Conservation (phyloP, 768 basidiomycete genomes). For the Roridomyces roridus region DNA sequence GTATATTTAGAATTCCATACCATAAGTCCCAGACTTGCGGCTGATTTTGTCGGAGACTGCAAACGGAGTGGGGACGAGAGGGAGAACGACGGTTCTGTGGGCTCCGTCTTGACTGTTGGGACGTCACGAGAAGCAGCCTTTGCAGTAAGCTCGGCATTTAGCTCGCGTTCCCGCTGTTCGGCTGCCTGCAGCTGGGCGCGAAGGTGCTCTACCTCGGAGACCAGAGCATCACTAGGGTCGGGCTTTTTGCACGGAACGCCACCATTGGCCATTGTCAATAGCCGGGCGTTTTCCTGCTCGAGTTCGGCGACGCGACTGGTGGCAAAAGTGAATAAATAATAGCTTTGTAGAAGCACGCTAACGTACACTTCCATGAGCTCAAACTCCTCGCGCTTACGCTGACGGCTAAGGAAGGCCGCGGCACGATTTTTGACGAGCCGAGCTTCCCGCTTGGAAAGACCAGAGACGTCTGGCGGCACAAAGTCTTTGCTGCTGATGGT, state of each 20-base stretch:
- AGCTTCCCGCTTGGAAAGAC: slow-evolving; percentile 89
- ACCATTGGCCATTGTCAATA: slow-evolving; percentile 61
- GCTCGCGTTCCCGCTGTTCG: slow-evolving; percentile 69
- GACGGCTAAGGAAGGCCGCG: slow-evolving; percentile 89
- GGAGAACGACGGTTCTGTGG: slow-evolving; percentile 56
- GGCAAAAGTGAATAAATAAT: slow-evolving; percentile 9
- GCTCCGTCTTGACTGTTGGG: slow-evolving; percentile 62
- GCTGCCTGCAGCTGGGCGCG: slow-evolving; percentile 68
- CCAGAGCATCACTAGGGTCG: slow-evolving; percentile 44
- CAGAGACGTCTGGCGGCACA: slow-evolving; percentile 86
- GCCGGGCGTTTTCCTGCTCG: slow-evolving; percentile 82
- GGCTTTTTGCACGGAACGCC: slow-evolving; percentile 34
- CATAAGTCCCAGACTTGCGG: slow-evolving; percentile 75
- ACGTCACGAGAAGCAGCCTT: slow-evolving; percentile 35
- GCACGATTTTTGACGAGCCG: slow-evolving; percentile 92
- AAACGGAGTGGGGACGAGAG: slow-evolving; percentile 48
- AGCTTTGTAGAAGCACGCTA: slow-evolving; percentile 22
- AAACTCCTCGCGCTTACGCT: slow-evolving; percentile 92
- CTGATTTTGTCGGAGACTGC: slow-evolving; percentile 60
- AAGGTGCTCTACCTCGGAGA: slow-evolving; percentile 71
- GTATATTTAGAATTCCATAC: slow-evolving; percentile 45
- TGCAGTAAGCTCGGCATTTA: slow-evolving; percentile 64
- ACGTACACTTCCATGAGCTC: slow-evolving; percentile 90
- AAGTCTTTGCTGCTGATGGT: slow-evolving; percentile 77
- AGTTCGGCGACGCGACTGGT: slow-evolving; percentile 81